These are phyloP conservation scores for Cyclotella sp. DNA, from an alignment of 108 stramenopile species.

Conservation along the genomic window DNA sequence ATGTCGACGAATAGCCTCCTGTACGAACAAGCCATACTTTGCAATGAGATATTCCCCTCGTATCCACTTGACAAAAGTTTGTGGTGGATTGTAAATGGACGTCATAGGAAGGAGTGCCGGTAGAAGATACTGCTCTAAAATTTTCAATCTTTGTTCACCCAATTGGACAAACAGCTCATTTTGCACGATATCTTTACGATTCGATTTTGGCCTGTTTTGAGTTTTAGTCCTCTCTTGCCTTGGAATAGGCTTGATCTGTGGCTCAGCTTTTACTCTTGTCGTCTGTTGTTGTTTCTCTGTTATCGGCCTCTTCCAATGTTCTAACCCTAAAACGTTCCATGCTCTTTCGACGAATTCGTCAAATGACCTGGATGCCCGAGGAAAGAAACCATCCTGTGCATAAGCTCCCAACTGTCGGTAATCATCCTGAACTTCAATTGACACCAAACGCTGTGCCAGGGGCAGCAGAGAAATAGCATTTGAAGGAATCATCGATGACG, in stretches of 20 bases:
- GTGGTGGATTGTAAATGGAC: slow-evolving; percentile 52
- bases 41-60: slow-evolving; percentile 76
- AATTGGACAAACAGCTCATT: not conserved
- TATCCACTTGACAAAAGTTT: slow-evolving; percentile 69
- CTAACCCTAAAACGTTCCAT: slow-evolving; percentile 37
- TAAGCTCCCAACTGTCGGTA: slow-evolving; percentile 9
- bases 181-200: not conserved
- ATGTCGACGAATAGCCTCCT: slow-evolving; percentile 38
- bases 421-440: slow-evolving; percentile 63
- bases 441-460: slow-evolving; percentile 57
- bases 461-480: slow-evolving; percentile 52
- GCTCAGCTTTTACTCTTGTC: slow-evolving; percentile 6
- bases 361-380: slow-evolving; percentile 23
- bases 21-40: slow-evolving; percentile 61
- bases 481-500: slow-evolving; percentile 20
- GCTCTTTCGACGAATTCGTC: slow-evolving; percentile 48
- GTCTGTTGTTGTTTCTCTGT: slow-evolving; percentile 4
- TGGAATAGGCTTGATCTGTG: not conserved
- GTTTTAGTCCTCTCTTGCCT: slow-evolving; percentile 21
- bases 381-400: not conserved
- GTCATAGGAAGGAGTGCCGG: slow-evolving; percentile 68
- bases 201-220: slow-evolving; percentile 2
- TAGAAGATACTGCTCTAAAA: slow-evolving; percentile 62
- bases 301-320: slow-evolving; percentile 20
- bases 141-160: slow-evolving; percentile 39